Evolutionary conservation across 331 rosid species (phyloP), one percentile per base, ranked within the genome.

Genomic region (Cydonia oblonga): DNA sequence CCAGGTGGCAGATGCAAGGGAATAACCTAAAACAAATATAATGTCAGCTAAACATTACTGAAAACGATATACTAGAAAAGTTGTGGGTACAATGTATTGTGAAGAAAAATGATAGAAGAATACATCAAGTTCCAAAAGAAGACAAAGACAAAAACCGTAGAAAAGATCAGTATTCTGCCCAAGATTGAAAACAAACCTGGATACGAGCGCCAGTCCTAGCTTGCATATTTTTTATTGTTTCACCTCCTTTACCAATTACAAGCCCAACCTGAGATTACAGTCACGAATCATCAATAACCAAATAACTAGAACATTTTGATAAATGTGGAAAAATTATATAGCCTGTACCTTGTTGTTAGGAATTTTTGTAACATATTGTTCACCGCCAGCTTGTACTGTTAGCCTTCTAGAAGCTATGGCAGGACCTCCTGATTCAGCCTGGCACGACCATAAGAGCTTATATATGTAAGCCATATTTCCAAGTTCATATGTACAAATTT

Each of bases 1-100:
- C 99, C 99, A 20, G 99, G 99, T 71, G 99, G 99, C 42, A 88
- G 92, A 86, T 95, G 99, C 81, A 95, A 76, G 38, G 99, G 99
- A 77, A 95, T 91, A 85, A 95, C 97, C 99, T 95, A 69, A 51
- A 71, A 66, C 44, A 15, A 32, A 23, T n/a, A 58, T 56, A 66
- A 9, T 73, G 35, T 30, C 67, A 49, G 54, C 54, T 16, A 4
- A 32, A 24, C 60, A 15, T 13, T 66, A 35, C 28, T 40, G 8
- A 10, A 24, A 8, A 24, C 33, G 4, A 71, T 38, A 19, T 16
- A 18, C 6, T 3, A 59, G 22, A 5, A 30, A 80, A 65, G 20
- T 38, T 38, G 26, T 23, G 29, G 23, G 20, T 23, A 51, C 32
- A 30, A 66, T 24, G 4, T 22, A 49, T 8, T 26, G 23, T 19